phyloP scores from a whole-genome alignment of 2,329 filamentous ascomycete genomes.

The Penicillium palitans region DNA sequence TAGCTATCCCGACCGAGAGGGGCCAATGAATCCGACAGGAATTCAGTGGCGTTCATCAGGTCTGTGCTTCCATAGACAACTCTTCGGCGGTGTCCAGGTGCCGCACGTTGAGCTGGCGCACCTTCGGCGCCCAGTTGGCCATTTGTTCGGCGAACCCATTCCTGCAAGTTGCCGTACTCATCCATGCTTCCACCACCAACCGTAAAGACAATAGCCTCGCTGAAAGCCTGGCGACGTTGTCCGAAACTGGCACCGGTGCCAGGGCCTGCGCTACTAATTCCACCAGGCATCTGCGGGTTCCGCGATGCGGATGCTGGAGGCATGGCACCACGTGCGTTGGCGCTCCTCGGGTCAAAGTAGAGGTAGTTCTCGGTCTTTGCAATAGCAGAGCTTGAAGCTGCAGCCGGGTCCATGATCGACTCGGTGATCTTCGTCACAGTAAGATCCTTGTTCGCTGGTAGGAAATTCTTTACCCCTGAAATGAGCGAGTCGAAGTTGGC shows the following conservation, averaged over 20 bases:
- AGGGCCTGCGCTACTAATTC: constrained; percentile 47
- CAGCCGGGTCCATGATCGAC: constrained; percentile 92
- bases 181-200: constrained; percentile 98
- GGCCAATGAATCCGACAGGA: constrained; percentile 58
- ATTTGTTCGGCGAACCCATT: constrained; percentile 82
- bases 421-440: constrained; percentile 98
- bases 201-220: constrained; percentile 89
- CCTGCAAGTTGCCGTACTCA: constrained; percentile 94
- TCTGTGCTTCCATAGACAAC: constrained; percentile 95
- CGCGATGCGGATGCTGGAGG: constrained; percentile 68
- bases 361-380: constrained; percentile 95
- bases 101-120: constrained; percentile 31
- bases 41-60: constrained; percentile 63
- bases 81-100: constrained; percentile 64
- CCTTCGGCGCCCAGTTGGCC: constrained; percentile 54
- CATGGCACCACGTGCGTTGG: constrained; percentile 89
- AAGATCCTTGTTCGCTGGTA: constrained; percentile 93
- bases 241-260: constrained; percentile 85
- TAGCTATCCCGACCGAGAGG: constrained; percentile 58
- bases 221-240: constrained; percentile 84
- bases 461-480: constrained; percentile 94
- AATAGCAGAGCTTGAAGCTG: constrained; percentile 86
- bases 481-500: constrained; percentile 93
- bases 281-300: constrained; percentile 47
- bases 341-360: constrained; percentile 93